Conservation (phyloP, 768 basidiomycete genomes). For the Hortiboletus flavorubellus region DNA sequence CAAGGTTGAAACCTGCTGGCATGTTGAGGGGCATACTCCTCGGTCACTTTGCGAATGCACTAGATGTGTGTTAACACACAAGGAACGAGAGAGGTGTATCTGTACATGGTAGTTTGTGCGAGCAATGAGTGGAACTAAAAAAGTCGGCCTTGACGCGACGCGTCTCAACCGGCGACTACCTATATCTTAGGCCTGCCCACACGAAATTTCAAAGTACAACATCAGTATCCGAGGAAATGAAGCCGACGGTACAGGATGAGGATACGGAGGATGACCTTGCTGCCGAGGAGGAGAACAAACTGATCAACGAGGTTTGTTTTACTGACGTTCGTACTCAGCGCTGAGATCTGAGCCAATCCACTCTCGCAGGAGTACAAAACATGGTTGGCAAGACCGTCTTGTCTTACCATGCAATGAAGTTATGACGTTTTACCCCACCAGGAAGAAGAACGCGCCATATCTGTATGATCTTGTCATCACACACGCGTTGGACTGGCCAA, state of each 20-base stretch:
- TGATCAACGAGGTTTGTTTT: conserved; percentile 74
- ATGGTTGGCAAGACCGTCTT: conserved; percentile 47
- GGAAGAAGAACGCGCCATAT: conserved; percentile 98
- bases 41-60: background rate
- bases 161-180: conserved; percentile 14
- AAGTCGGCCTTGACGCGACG: conserved; percentile 21
- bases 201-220: background rate
- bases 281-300: conserved; percentile 84
- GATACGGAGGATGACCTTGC: conserved; percentile 78
- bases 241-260: conserved; percentile 46
- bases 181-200: background rate
- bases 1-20: conserved; percentile 7
- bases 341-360: conserved; percentile 8
- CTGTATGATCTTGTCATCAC: conserved; percentile 97
- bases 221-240: conserved; percentile 34
- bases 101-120: background rate
- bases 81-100: background rate
- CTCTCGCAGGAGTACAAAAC: conserved; percentile 74
- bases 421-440: conserved; percentile 28
- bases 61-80: background rate
- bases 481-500: conserved; percentile 98
- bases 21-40: background rate
- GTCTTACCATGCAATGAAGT: background rate
- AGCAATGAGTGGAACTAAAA: too few species aligned
- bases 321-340: background rate